Percentiles rank a stretch among this genome's conserved stretches.
phyloP scores from a whole-genome alignment of 2,329 filamentous ascomycete species.

The Scopulariopsis brevicaulis region DNA sequence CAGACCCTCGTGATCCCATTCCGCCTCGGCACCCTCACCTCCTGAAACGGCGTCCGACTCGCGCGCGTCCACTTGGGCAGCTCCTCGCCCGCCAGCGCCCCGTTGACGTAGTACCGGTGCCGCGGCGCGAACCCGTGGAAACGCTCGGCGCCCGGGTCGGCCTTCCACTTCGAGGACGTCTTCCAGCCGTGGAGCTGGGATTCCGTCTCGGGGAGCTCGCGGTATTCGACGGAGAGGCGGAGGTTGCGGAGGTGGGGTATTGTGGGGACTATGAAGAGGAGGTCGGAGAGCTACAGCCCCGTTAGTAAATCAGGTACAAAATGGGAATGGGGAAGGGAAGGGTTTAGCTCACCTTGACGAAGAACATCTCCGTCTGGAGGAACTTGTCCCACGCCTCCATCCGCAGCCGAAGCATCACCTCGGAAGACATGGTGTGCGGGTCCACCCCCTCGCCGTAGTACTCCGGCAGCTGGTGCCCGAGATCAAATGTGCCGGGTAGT shows the following conservation, averaged over 20 bases:
- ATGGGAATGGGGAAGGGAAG: not conserved
- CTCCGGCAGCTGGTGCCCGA: constrained; percentile 39
- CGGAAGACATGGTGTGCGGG: constrained; percentile 29
- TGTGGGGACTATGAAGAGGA: constrained; percentile 45
- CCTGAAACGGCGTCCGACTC: constrained; percentile 42
- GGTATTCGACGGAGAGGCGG: constrained; percentile 45
- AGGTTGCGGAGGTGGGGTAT: constrained; percentile 46
- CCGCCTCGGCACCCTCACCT: constrained; percentile 41
- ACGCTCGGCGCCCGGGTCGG: constrained; percentile 42
- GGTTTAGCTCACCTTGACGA: constrained; percentile 44
- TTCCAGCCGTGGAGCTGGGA: constrained; percentile 28
- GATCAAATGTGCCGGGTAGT: constrained; percentile 33
- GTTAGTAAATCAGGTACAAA: not conserved
- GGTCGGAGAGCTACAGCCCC: constrained; percentile 40
- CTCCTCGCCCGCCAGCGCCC: constrained; percentile 39
- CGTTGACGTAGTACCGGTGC: constrained; percentile 47
- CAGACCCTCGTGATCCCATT: constrained; percentile 36
- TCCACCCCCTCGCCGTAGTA: constrained; percentile 36
- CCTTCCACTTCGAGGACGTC: constrained; percentile 42
- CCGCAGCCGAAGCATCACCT: constrained; percentile 32
- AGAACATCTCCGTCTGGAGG: constrained; percentile 50
- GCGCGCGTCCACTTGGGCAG: constrained; percentile 31
- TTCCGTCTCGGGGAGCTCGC: constrained; percentile 44
- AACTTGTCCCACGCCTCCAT: constrained; percentile 41
- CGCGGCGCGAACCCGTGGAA: constrained; percentile 42